These are phyloP conservation scores for Nannochloris sp. DNA, from an alignment of 139 green algal genomes.

Conservation along the genomic window DNA sequence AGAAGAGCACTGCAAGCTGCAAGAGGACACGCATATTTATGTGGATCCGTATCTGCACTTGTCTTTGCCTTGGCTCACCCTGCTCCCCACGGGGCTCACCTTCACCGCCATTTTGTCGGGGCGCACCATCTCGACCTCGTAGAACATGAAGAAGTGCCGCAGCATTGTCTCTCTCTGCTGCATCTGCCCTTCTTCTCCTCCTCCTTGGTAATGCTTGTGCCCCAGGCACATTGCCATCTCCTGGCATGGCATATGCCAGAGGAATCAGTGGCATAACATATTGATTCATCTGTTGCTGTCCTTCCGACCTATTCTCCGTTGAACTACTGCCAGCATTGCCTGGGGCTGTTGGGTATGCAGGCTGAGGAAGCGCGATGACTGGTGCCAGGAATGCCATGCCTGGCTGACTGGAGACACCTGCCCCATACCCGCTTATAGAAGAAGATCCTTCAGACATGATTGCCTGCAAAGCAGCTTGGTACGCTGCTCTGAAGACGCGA, in stretches of 20 bases:
- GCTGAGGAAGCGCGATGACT: conserved; percentile 22
- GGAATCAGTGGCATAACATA: conserved; percentile 1
- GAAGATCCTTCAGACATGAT: conserved; percentile 7
- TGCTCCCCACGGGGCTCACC: not conserved
- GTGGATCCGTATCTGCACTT: conserved; percentile 39
- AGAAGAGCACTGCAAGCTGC: conserved; percentile 48
- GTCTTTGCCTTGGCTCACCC: not conserved
- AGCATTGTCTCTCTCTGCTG: no score
- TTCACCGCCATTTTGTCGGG: not conserved
- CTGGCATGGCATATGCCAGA: conserved; percentile 10
- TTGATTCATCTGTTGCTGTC: not conserved
- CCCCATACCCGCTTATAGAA: not conserved
- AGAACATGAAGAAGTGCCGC: no score
- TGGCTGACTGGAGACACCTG: no score
- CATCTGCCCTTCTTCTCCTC: conserved; percentile 8
- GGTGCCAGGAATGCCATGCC: conserved; percentile 16
- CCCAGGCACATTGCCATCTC: conserved; percentile 6
- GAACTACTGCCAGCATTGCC: not conserved
- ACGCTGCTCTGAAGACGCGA: conserved; percentile 13
- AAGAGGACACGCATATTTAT: conserved; percentile 55
- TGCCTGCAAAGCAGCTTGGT: conserved; percentile 30
- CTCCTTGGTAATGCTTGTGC: conserved; percentile 15
- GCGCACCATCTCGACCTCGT: no score
- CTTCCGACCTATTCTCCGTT: not conserved
- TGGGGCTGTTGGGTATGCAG: conserved; percentile 6